Base-by-base conservation (phyloP, 2,329 filamentous ascomycete species). In the Penicillium crustosum region DNA sequence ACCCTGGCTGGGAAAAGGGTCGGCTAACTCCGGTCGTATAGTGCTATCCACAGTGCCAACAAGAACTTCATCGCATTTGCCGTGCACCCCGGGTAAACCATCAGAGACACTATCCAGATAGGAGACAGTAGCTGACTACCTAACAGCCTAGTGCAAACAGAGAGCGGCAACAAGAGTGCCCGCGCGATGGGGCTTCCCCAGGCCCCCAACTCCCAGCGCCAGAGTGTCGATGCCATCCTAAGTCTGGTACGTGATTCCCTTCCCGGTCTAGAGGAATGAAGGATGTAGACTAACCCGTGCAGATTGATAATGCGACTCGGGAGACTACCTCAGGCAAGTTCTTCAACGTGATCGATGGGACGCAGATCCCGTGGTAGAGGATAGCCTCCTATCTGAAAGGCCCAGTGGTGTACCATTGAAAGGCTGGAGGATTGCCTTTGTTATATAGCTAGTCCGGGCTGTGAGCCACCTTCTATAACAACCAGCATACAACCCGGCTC, bases 401-500 rank as follows among this genome's bases (percentile, higher is more conserved):
- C n/a, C 17, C 2, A 21, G 13, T 31, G 6, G n/a, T 3, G n/a
- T 3, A 13, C 12, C 12, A 31, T 47, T 21, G 10, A 47, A 31
- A 10, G 15, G 27, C 25, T 31, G n/a, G 4, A 45, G 41, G 23
- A 27, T 45, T 45, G 43, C n/a, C n/a, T n/a, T n/a, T n/a, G 4
- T 17, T 45, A 23, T 29, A 15, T 17, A 45, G 39, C 29, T 36
- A 45, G 21, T 35, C 29, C 39, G 29, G 35, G 29, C 39, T 45
- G 39, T 7, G 21, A 25, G 19, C 12, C 17, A 25, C 39, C 39
- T 29, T 45, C 49, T 29, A 35, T 27, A n/a, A 45, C 9, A 4
- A 35, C 25, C 7, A 52, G 49, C 38, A 44, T 52, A 44, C 39
- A 44, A 35, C 29, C 49, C 49, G 38, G 49, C 29, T 52, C 27